Evolutionary conservation across 805 yeast genomes (phyloP).

Genomic region (Wickerhamiella spandovensis): DNA sequence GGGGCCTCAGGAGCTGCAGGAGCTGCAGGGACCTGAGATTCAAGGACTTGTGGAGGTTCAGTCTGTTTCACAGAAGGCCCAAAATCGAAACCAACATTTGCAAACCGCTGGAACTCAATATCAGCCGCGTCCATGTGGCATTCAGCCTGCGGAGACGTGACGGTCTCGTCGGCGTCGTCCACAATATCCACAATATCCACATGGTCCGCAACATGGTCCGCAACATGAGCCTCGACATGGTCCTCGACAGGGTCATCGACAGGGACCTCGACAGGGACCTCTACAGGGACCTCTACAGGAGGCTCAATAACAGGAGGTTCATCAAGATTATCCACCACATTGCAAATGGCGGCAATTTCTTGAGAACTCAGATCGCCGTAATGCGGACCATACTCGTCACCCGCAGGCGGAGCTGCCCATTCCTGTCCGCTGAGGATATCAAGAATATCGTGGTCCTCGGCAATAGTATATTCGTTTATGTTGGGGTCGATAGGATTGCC

Average conservation of each 20-base stretch:
- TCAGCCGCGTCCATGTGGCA: background rate
- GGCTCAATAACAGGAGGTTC: background rate
- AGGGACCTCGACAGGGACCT: background rate
- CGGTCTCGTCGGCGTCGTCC: too few relatives aligned
- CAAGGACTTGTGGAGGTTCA: background rate
- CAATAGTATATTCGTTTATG: background rate
- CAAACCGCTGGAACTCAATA: background rate
- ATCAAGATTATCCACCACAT: background rate
- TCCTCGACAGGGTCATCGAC: background rate
- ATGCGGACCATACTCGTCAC: background rate
- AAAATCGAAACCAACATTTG: too few relatives aligned
- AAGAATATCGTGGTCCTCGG: background rate
- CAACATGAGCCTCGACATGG: background rate
- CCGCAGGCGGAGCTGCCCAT: background rate
- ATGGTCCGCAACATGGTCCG: background rate
- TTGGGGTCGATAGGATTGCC: slow-evolving; percentile 1
- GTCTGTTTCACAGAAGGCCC: background rate
- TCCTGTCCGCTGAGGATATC: background rate
- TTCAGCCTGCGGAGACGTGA: background rate
- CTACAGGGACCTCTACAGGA: too few relatives aligned
- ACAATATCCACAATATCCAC: background rate
- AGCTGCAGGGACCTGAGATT: background rate
- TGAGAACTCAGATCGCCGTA: background rate
- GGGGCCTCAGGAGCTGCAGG: background rate
- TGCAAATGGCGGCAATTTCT: background rate